Base-by-base conservation (phyloP, 305 asterid genomes). In the Fraxinus dipetala region DNA sequence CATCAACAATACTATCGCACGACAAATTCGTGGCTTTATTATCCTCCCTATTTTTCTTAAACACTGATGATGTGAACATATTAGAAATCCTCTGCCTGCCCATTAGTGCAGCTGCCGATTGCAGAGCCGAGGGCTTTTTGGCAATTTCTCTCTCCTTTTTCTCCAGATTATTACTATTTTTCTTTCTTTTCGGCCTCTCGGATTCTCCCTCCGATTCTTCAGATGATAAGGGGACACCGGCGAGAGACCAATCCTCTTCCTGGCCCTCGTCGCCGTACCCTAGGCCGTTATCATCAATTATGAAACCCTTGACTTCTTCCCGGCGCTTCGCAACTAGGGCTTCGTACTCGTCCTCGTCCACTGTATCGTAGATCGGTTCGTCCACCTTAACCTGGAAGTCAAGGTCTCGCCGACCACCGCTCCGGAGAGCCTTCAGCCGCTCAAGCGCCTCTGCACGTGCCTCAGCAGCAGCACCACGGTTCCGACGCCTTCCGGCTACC, bases 181-280 rank as follows among this genome's bases (percentile, higher is more conserved):
- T 92, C 89, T 89, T 94, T 83, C 88, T 92, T 83, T 90, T 96
- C 75, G 84, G 85, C 90, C 88, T 89, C 81, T 87, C 91, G 30
- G 75, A 22, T 87, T 91, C 97, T 2, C 86, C 98, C 31, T 90
- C 98, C 0, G 96, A 92, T 75, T 89, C 99, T 0, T 93, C 98
- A 3, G 97, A 93, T 3, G 97, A 94, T 11, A 84, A 34, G 4
- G 89, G 69, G 22, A 76, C 90, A 0, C 91, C 98, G 11, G 98
- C 88, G 13, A 87, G 81, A 6, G 97, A 88, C 99, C 98, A 96
- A 63, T 96, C 99, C 75, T 91, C 99, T 69, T 96, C 99, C 89
- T 96, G 97, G 40, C 98, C 99, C 87, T 93, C 98, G 40, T 96
- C 98, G 22, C 95, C 96, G 82, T 96, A 94, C 56, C 99, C 98